Evolutionary conservation across 331 rosid genomes (phyloP), one percentile per base, ranked within the genome.

Genomic region (Acacia concinna): DNA sequence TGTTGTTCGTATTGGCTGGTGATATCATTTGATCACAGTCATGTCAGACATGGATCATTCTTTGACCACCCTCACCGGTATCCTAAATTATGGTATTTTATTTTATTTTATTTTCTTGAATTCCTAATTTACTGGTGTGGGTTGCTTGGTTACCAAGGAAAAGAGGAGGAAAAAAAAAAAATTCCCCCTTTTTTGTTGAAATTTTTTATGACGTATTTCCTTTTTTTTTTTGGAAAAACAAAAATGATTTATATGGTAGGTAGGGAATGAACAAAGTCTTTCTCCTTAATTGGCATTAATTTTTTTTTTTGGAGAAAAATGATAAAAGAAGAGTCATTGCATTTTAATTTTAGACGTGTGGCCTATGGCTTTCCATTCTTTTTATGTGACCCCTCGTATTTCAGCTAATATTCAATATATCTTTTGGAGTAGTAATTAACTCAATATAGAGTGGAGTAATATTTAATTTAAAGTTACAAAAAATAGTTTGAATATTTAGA

Each of bases 241-340:
- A 54, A 34, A 34, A 20, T 34, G 54, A 41, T 75, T 68, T 17
- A 65, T 32, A 44, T 32, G 82, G 65, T 84, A 76, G 84, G 82
- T 80, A 9, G 71, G 31, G 62, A 76, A 76, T 51, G 71, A 40
- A 54, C 64, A 71, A 21, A 3, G 44, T 20, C 21, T 30, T 35
- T n/a, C 20, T 51, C 30, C n/a, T 37, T 66, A 35, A 37, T 37
- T 67, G 31, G 31, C 31, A 66, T 4, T 20, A 60, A 9, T 25
- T 23, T 59, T 21, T 56, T 0, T 1, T 41, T 40, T 10, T 40
- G 41, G 17, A 0, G 14, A 15, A 10, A 20, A 34, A 38, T 67
- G 0, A 4, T 21, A 10, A 66, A 66, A 35, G 28, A 35, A 67
- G 20, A 37, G 47, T 51, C 32, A 52, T 59, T 8, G 12, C 30